Conservation (phyloP, 2,329 filamentous ascomycete genomes). For the Trichoderma afroharzianum region DNA sequence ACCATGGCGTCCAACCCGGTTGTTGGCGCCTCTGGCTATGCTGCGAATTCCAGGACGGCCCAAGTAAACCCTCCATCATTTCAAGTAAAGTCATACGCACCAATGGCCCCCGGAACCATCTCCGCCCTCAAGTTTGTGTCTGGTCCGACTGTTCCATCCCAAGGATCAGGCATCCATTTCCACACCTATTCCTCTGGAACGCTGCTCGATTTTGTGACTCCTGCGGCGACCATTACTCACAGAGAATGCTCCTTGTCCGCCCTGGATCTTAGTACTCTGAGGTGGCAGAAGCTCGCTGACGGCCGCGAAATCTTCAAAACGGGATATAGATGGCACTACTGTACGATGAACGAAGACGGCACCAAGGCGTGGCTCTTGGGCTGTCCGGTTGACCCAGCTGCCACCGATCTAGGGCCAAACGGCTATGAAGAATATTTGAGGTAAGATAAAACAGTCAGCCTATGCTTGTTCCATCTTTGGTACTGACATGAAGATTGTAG, state of each 20-base stretch:
- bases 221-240: constrained; percentile 78
- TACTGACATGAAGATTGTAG: constrained; percentile 33
- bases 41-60: constrained; percentile 63
- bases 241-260: constrained; percentile 89
- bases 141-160: constrained; percentile 78
- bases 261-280: constrained; percentile 77
- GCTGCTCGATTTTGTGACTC: constrained; percentile 90
- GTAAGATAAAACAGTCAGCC: constrained; percentile 25
- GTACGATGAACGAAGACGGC: constrained; percentile 89
- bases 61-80: constrained; percentile 65
- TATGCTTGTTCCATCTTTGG: neutral
- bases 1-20: constrained; percentile 47
- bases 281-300: constrained; percentile 94
- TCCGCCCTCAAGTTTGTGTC: constrained; percentile 82
- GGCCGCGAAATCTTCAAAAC: constrained; percentile 88
- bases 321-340: constrained; percentile 98
- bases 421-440: constrained; percentile 85
- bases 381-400: constrained; percentile 70
- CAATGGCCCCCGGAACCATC: constrained; percentile 82
- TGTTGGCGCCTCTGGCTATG: constrained; percentile 60
- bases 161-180: constrained; percentile 90
- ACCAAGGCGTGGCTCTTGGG: constrained; percentile 97
- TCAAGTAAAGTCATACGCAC: constrained; percentile 69
- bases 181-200: constrained; percentile 92
- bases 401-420: constrained; percentile 63